These are phyloP conservation scores for Malus hybrid DNA, from an alignment of 331 rosid species.

Conservation along the genomic window DNA sequence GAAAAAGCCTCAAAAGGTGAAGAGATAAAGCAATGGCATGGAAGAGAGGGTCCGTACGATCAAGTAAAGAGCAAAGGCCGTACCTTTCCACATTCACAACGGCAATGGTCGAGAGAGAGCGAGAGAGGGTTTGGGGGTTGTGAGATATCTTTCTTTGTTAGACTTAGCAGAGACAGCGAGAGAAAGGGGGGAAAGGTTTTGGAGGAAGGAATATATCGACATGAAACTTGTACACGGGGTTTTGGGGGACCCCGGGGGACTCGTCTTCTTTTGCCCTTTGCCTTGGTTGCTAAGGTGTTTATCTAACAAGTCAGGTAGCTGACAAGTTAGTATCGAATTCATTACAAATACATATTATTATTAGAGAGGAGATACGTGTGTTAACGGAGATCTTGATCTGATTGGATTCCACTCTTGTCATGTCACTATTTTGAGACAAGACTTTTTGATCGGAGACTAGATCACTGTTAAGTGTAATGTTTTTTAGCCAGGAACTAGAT, in stretches of 20 bases:
- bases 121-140: neutral
- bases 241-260: neutral
- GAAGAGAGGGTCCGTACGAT: neutral
- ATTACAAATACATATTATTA: no score
- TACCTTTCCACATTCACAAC: neutral
- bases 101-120: neutral
- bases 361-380: no score
- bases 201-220: neutral
- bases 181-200: conserved; percentile 11
- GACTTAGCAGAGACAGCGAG: neutral
- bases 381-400: rapidly evolving
- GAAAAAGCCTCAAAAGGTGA: neutral
- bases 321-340: no score
- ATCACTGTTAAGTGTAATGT: no score
- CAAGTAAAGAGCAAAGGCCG: neutral
- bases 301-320: no score
- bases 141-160: no score
- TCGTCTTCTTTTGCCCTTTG: no score
- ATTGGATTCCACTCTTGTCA: no score
- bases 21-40: neutral
- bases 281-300: neutral
- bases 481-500: no score
- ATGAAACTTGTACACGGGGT: neutral
- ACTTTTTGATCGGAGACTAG: no score
- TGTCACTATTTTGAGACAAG: no score